Evolutionary conservation across 257 asterid species (phyloP).

Genomic region (Lycium ferocissimum): DNA sequence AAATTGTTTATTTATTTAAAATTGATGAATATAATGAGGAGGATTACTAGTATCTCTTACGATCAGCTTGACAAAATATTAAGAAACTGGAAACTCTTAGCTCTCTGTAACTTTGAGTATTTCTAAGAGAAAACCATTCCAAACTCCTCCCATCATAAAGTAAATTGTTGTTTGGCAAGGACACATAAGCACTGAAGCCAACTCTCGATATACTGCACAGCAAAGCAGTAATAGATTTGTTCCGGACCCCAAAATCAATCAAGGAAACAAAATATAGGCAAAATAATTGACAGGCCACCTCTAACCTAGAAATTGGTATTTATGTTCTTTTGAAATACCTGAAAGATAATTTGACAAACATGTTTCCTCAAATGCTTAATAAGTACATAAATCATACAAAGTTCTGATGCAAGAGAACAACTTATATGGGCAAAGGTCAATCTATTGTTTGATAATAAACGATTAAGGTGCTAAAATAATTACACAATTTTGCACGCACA

Average conservation of each 20-base stretch:
- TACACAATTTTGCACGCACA: background rate
- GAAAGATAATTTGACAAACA: background rate
- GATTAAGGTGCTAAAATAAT: too few relatives aligned
- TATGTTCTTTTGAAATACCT: background rate
- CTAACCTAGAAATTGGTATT: background rate
- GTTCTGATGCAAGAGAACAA: background rate
- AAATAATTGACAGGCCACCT: background rate
- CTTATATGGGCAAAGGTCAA: background rate
- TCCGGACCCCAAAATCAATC: background rate
- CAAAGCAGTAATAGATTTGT: background rate
- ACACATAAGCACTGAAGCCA: background rate
- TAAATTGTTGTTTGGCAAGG: too few relatives aligned
- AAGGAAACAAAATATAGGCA: background rate
- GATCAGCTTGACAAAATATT: too few relatives aligned
- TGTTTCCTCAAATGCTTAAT: too few relatives aligned
- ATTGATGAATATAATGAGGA: too few relatives aligned
- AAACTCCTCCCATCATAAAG: too few relatives aligned
- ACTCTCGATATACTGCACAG: background rate
- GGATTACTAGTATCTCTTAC: too few relatives aligned
- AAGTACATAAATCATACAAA: too few relatives aligned
- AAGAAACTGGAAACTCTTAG: too few relatives aligned
- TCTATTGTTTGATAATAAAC: background rate
- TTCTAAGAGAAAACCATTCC: too few relatives aligned
- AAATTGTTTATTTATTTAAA: too few relatives aligned
- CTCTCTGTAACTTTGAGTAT: too few relatives aligned